Conservation (phyloP, 768 basidiomycete species). For the Auricularia sp. region DNA sequence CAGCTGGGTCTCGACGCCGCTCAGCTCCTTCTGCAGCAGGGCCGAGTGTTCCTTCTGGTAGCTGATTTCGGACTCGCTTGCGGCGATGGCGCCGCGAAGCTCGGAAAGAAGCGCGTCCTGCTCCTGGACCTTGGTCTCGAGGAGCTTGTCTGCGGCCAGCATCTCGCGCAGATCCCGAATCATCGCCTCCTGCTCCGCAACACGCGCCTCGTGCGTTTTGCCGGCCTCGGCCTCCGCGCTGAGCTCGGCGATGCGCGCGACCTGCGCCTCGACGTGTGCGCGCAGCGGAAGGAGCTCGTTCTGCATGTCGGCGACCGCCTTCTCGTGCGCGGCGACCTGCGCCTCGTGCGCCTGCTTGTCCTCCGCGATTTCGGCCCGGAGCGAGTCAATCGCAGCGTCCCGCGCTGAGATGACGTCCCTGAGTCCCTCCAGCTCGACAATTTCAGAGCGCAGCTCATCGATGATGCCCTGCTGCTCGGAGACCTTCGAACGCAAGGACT, state of each 20-base stretch:
- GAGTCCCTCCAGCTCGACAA: not conserved
- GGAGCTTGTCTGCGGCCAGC: not conserved
- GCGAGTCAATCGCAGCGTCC: not conserved
- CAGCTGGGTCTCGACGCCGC: not conserved
- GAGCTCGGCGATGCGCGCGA: not conserved
- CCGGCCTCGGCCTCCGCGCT: not conserved
- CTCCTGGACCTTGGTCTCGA: not conserved
- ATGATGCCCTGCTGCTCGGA: not conserved
- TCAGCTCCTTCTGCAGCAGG: not conserved
- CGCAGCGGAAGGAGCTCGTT: not conserved
- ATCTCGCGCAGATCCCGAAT: not conserved
- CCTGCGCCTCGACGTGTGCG: not conserved
- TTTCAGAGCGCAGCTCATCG: not conserved
- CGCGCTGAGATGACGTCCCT: not conserved
- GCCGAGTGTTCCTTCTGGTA: not conserved
- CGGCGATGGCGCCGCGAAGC: not conserved
- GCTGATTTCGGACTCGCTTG: not conserved
- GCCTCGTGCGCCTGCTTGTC: not conserved
- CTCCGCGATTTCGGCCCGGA: not conserved
- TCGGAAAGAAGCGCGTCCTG: not conserved
- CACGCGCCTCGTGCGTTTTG: not conserved
- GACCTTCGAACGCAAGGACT: not conserved
- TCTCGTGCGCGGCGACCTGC: not conserved
- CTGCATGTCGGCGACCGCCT: not conserved
- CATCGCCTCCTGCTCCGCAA: not conserved